Evolutionary conservation across 331 rosid species (phyloP).

Genomic region (Quercus tomentella): DNA sequence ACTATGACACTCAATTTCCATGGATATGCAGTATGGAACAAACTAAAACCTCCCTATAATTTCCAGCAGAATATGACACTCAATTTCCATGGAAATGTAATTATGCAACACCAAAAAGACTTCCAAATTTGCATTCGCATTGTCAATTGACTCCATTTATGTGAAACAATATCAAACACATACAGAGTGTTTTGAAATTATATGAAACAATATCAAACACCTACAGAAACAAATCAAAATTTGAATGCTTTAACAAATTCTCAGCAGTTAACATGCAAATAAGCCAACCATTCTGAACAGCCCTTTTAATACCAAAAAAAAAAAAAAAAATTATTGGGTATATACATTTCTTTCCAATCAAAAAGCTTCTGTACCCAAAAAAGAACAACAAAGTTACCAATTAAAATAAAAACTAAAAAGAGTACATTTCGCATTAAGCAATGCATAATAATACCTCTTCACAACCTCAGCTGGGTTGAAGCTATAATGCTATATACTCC

Average conservation of each 20-base stretch:
- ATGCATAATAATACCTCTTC: conserved; percentile 2
- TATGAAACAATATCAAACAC: no score
- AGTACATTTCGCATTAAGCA: conserved; percentile 2
- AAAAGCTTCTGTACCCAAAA: conserved; percentile 11
- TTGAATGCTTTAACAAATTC: background rate
- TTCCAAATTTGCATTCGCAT: no score
- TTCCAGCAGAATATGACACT: background rate
- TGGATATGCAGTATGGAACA: background rate
- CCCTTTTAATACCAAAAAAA: background rate
- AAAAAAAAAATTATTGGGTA: background rate
- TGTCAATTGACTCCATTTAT: no score
- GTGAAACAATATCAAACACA: no score
- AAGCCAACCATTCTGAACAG: background rate
- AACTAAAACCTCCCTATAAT: background rate
- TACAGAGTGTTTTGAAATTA: no score
- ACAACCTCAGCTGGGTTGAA: background rate
- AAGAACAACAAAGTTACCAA: background rate
- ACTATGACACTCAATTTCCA: background rate
- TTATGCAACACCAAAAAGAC: background rate
- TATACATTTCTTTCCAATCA: conserved; percentile 17
- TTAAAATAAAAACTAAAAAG: background rate
- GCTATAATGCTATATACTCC: conserved; percentile 3
- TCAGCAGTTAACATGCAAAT: background rate
- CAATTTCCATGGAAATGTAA: background rate
- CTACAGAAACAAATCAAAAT: no score